phyloP scores from a whole-genome alignment of 2,329 filamentous ascomycete genomes.

The Aureobasidium sp. region DNA sequence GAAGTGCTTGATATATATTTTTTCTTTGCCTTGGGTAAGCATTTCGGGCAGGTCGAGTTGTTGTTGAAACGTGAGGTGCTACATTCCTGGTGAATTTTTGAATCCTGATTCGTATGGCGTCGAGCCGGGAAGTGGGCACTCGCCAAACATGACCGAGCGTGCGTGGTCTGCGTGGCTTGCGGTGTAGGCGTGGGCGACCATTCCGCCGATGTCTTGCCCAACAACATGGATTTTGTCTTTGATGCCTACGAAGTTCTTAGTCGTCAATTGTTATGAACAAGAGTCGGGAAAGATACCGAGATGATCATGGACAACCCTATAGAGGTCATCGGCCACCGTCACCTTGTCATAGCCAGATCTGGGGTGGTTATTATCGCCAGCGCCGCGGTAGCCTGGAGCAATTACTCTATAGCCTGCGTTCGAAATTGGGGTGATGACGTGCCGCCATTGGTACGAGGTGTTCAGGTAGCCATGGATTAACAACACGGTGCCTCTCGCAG shows the following conservation, averaged over 20 bases:
- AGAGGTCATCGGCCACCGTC: constrained; percentile 33
- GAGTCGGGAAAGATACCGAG: constrained; percentile 21
- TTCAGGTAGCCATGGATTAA: constrained; percentile 43
- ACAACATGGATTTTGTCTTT: constrained; percentile 35
- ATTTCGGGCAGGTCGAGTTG: constrained; percentile 32
- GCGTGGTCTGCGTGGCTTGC: constrained; percentile 28
- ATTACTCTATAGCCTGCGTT: constrained; percentile 32
- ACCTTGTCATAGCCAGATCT: constrained; percentile 33
- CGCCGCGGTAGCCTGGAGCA: constrained; percentile 32
- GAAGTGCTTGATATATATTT: constrained; percentile 37
- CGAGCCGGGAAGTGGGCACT: constrained; percentile 35
- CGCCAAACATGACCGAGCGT: constrained; percentile 34
- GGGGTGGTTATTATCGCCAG: constrained; percentile 30
- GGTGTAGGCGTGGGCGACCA: constrained; percentile 38
- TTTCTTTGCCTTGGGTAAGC: constrained; percentile 33
- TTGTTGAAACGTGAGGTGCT: constrained; percentile 37
- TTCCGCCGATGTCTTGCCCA: constrained; percentile 41
- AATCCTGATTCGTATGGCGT: constrained; percentile 22
- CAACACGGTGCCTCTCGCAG: constrained; percentile 29
- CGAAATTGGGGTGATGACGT: constrained; percentile 31
- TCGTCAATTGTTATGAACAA: neutral
- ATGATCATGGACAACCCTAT: constrained; percentile 23
- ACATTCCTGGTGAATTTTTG: constrained; percentile 23
- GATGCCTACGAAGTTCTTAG: neutral
- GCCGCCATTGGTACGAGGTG: constrained; percentile 38